phyloP scores from a whole-genome alignment of 1,284 basidiomycete species.

The Ganoderma resinaceum region DNA sequence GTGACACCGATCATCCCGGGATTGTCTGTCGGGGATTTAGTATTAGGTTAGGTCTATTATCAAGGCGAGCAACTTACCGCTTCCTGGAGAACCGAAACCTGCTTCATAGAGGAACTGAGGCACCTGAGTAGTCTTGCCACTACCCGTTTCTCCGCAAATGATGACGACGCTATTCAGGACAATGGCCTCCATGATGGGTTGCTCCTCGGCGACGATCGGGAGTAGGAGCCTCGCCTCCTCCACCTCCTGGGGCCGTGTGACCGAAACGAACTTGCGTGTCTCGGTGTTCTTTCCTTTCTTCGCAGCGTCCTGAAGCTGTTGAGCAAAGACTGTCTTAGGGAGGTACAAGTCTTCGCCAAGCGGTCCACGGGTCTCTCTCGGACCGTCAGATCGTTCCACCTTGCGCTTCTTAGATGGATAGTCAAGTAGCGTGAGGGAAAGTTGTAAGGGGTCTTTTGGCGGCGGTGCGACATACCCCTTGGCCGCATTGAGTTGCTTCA shows the following conservation, averaged over 20 bases:
- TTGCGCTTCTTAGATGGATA: slow-evolving; percentile 51
- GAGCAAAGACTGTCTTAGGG: slow-evolving; percentile 67
- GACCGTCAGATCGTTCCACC: slow-evolving; percentile 35
- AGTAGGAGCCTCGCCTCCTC: slow-evolving; percentile 82
- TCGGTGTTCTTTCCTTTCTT: slow-evolving; percentile 27
- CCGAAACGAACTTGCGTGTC: slow-evolving; percentile 56
- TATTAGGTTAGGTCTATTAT: not conserved
- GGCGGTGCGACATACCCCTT: slow-evolving; percentile 56
- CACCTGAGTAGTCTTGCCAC: slow-evolving; percentile 98
- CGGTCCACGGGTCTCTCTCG: slow-evolving; percentile 65
- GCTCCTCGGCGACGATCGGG: slow-evolving; percentile 94
- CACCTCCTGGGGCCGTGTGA: slow-evolving; percentile 78
- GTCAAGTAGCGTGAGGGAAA: slow-evolving; percentile 22
- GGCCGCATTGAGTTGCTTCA: slow-evolving; percentile 70
- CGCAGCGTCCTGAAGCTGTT: slow-evolving; percentile 51
- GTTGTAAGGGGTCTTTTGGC: not conserved
- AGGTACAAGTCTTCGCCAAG: slow-evolving; percentile 71
- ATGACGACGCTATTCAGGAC: slow-evolving; percentile 83
- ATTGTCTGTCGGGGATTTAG: slow-evolving; percentile 66
- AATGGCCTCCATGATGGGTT: slow-evolving; percentile 93
- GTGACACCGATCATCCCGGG: slow-evolving; percentile 99
- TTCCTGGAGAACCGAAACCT: slow-evolving; percentile 88
- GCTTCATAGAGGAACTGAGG: slow-evolving; percentile 95
- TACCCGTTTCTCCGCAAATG: slow-evolving; percentile 90
- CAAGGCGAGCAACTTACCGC: slow-evolving; percentile 57